Base-by-base conservation (phyloP, 371 early-diverging fungal genomes). In the Mucor velutinosus region DNA sequence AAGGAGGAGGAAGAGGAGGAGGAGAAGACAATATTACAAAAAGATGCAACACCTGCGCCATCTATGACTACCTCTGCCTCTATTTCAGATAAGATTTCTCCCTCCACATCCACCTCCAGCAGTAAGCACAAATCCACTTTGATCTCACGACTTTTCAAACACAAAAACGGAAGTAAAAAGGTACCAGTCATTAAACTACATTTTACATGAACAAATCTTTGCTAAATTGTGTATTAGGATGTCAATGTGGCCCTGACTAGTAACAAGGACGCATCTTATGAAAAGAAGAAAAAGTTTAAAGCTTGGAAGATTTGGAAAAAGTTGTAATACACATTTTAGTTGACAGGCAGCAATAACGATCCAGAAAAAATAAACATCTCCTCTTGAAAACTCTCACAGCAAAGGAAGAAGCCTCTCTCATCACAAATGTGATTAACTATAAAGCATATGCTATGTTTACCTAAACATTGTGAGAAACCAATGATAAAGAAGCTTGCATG, bases 131-230 rank as follows among this genome's bases (percentile, higher is more conserved):
- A 41, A 27, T 32, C 39, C n/a, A 62, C 21, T 15, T 39, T 64
- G 12, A 57, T 64, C 12, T 43, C 65, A 30, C 33, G 53, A n/a
- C 14, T 64, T 15, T 64, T 64, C 43, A 60, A 60, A 8, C 23
- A 60, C 11, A 57, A 57, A 43, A 64, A 57, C 19, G 39, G 29
- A 7, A n/a, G 30, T 4, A 64, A 64, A 64, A 39, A 64, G 53
- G 37, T 35, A 62, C 2, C 11, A 23, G 7, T 43, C 27, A 60
- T 47, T 47, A 47, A 7, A 7, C 3, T 3, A 7, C 55, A 55
- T 55, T 29, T 29, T 27, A 14, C 17, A 7, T 17, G 11, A 25
- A 14, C 17, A 55, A 55, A 11, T 27, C 2, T 55, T 29, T 25
- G 41, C 41, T 41, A 41, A 41, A 17, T 17, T 41, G 17, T 5